Percentiles rank a stretch among this genome's conserved stretches.
phyloP scores from a whole-genome alignment of 2,329 filamentous ascomycete species.

The Apiospora hydei region DNA sequence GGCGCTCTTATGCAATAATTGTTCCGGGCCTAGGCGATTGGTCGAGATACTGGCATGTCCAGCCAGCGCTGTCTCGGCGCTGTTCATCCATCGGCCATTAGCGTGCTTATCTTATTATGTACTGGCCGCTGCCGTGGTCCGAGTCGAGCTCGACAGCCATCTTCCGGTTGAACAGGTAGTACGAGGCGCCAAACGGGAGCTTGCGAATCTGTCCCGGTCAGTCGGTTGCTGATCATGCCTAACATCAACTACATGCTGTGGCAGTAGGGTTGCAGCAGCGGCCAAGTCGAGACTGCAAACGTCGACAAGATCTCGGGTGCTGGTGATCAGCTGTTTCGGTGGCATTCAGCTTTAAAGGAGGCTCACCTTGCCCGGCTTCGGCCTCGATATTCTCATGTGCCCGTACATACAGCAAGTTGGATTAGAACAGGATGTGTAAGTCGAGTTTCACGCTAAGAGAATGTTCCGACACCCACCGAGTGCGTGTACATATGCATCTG shows the following conservation, averaged over 20 bases:
- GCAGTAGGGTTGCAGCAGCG: neutral
- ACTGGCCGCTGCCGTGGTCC: neutral
- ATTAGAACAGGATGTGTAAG: neutral
- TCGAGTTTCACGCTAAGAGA: slow-evolving; percentile 14
- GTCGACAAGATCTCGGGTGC: slow-evolving; percentile 1
- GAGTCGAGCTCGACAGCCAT: neutral
- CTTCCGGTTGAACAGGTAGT: neutral
- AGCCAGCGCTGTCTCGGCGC: neutral
- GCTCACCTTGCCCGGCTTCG: neutral
- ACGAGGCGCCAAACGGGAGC: neutral
- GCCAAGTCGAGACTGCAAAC: slow-evolving; percentile 1
- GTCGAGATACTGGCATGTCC: neutral
- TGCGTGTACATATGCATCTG: neutral
- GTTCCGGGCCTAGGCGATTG: neutral
- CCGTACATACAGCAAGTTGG: neutral
- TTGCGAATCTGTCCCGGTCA: neutral
- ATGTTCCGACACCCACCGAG: neutral
- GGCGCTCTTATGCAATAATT: neutral
- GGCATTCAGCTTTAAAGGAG: slow-evolving; percentile 10
- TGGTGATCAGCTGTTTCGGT: neutral
- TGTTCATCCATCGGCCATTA: neutral
- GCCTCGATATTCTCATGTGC: no score
- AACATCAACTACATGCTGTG: neutral
- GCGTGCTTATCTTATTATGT: neutral
- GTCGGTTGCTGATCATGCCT: neutral